Evolutionary conservation across 2,329 filamentous ascomycete species (phyloP).

Genomic region (Venturia asperata): DNA sequence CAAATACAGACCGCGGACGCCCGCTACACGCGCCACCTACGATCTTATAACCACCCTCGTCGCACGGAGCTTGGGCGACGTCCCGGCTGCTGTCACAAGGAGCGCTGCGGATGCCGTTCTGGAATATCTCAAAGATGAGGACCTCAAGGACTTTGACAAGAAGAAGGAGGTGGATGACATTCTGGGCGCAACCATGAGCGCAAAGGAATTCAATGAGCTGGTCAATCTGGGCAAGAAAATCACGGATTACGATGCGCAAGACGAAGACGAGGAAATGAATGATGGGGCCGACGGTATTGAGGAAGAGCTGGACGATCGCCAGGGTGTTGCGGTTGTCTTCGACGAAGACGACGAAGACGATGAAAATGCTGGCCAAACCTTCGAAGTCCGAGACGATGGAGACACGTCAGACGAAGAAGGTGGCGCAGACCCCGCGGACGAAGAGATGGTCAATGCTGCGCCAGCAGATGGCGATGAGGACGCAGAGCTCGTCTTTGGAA

Average conservation of each 20-base stretch:
- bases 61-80: constrained; percentile 81
- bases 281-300: constrained; percentile 57
- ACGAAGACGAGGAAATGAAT: constrained; percentile 84
- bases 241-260: constrained; percentile 93
- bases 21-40: constrained; percentile 85
- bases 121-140: constrained; percentile 89
- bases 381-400: constrained; percentile 80
- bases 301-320: constrained; percentile 80
- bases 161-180: constrained; percentile 97
- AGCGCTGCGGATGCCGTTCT: constrained; percentile 90
- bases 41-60: constrained; percentile 90
- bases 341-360: constrained; percentile 78
- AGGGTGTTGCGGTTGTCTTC: constrained; percentile 96
- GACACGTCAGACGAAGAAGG: constrained; percentile 68
- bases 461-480: constrained; percentile 41
- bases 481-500: constrained; percentile 80
- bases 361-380: constrained; percentile 68
- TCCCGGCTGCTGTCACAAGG: constrained; percentile 81
- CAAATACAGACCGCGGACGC: constrained; percentile 83
- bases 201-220: constrained; percentile 94
- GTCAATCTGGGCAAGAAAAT: constrained; percentile 98
- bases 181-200: constrained; percentile 69
- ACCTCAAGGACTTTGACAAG: constrained; percentile 94
- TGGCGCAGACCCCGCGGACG: constrained; percentile 50
- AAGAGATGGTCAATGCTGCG: constrained; percentile 42